phyloP scores from a whole-genome alignment of 2,329 filamentous ascomycete genomes.

The Trichoderma citrinoviride region DNA sequence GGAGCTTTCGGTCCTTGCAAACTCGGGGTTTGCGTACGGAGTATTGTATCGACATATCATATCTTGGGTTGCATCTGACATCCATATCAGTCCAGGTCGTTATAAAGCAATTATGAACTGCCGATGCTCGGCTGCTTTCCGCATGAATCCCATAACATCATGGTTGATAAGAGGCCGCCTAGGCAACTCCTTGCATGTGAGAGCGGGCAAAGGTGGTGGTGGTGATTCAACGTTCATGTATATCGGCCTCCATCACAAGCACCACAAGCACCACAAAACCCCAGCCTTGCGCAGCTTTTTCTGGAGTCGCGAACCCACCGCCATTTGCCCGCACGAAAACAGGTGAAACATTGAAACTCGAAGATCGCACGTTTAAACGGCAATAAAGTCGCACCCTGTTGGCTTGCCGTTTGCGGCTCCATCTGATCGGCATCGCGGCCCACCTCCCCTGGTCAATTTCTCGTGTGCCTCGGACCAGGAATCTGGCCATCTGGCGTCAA shows the following conservation, averaged over 20 bases:
- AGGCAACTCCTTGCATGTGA: too few species aligned
- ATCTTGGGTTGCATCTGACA: too few species aligned
- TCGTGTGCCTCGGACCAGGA: not conserved
- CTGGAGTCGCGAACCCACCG: not conserved
- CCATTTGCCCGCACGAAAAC: not conserved
- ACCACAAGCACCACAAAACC: not conserved
- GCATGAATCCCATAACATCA: too few species aligned
- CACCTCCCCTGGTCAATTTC: not conserved
- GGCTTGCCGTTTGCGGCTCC: constrained; percentile 2
- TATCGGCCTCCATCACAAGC: not conserved
- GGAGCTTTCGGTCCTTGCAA: not conserved
- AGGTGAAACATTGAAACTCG: constrained; percentile 2
- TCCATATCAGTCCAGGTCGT: too few species aligned
- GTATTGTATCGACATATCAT: not conserved
- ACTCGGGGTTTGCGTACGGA: too few species aligned
- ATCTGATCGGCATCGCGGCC: constrained; percentile 1
- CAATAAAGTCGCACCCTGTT: not conserved
- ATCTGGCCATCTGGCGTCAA: constrained; percentile 10
- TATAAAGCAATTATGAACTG: too few species aligned
- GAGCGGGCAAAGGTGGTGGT: too few species aligned
- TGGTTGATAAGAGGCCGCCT: too few species aligned
- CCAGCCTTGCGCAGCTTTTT: not conserved
- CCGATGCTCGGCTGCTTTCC: too few species aligned
- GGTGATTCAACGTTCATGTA: not conserved
- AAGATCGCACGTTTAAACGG: not conserved